Percentiles rank a stretch among this genome's conserved stretches.
Conservation (phyloP, 345 rosid species). For the Salix arbutifolia region DNA sequence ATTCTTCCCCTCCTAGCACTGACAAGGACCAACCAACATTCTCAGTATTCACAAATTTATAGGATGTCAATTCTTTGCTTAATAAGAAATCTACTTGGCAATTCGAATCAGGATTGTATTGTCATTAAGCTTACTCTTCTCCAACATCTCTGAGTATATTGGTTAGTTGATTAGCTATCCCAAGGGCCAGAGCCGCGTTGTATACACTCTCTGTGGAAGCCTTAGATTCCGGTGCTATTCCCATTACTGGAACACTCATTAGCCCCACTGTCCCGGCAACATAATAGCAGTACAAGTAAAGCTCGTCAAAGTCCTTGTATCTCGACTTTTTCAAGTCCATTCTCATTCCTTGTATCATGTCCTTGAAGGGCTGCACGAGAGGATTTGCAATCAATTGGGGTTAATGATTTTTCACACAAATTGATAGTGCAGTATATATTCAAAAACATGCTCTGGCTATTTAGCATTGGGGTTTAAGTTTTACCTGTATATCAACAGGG, state of each 20-base stretch:
- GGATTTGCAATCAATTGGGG: not conserved
- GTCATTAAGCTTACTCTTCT: slow-evolving; percentile 43
- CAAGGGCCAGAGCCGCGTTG: slow-evolving; percentile 47
- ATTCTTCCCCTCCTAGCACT: slow-evolving; percentile 53
- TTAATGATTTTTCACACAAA: not conserved
- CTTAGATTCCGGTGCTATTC: slow-evolving; percentile 46
- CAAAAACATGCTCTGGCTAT: not conserved
- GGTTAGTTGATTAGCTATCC: slow-evolving; percentile 56
- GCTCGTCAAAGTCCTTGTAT: slow-evolving; percentile 47
- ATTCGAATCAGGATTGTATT: not conserved
- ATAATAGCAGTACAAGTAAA: slow-evolving; percentile 52
- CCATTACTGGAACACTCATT: slow-evolving; percentile 58
- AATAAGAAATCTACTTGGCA: not conserved
- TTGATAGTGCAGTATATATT: not conserved
- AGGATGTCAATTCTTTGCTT: not conserved
- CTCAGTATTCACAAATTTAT: not conserved
- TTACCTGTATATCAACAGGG: slow-evolving; percentile 54
- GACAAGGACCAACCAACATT: not conserved
- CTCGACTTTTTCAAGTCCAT: slow-evolving; percentile 33
- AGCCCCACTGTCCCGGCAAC: slow-evolving; percentile 57
- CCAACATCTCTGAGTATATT: slow-evolving; percentile 58
- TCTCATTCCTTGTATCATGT: slow-evolving; percentile 37
- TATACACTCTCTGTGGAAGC: slow-evolving; percentile 47
- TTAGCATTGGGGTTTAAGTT: not conserved
- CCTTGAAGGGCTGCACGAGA: slow-evolving; percentile 44